phyloP scores from a whole-genome alignment of 2,329 filamentous ascomycete genomes.

The Colletotrichum karsti region DNA sequence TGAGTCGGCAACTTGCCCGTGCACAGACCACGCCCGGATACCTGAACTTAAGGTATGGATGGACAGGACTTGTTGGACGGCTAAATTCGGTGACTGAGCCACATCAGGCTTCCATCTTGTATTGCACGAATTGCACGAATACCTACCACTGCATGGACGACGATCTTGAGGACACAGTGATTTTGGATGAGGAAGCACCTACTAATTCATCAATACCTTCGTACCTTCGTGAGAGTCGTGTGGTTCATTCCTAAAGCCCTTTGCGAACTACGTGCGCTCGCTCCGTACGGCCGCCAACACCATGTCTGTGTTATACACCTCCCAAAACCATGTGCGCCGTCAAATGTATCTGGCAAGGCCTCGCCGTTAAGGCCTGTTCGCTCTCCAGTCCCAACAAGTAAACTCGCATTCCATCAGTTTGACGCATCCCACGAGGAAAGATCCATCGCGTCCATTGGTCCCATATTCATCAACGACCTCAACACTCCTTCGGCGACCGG shows the following conservation, averaged over 20 bases:
- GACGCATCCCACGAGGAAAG: conserved; percentile 55
- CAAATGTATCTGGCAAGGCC: neutral
- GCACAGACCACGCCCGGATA: too few species aligned
- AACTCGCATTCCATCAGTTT: conserved; percentile 12
- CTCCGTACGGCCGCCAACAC: neutral
- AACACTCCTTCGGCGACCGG: conserved; percentile 66
- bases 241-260: neutral
- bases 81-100: too few species aligned
- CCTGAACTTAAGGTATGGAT: too few species aligned
- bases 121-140: too few species aligned
- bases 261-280: neutral
- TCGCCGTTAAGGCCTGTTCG: neutral
- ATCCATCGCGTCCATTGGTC: conserved; percentile 69
- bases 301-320: neutral
- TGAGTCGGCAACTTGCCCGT: too few species aligned
- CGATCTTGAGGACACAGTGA: too few species aligned
- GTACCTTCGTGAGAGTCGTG: neutral
- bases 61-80: too few species aligned
- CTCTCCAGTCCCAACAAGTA: conserved; percentile 16
- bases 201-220: too few species aligned
- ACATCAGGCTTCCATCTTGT: too few species aligned
- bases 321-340: neutral
- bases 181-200: too few species aligned
- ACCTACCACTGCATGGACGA: too few species aligned
- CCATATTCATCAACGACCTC: conserved; percentile 65